Evolutionary conservation across 176 grass and related monocot species (phyloP), one percentile per base, ranked within the genome.

Genomic region (Poa annua): DNA sequence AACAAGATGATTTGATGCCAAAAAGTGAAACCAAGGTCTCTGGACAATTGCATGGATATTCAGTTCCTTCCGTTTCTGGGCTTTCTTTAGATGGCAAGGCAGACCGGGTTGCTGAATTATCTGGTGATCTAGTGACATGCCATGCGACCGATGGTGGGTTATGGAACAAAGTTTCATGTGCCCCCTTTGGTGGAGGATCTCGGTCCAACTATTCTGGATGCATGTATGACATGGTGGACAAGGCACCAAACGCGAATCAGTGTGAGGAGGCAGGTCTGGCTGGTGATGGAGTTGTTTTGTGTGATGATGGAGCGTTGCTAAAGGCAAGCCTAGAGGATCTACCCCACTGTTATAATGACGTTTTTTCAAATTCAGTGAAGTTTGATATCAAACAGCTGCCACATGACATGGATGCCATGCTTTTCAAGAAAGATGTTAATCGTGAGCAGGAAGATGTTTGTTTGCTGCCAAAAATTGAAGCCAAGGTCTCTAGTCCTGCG

Each of bases 41-140:
- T 15, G 67, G 14, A 11, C 32, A 26, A 56, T 51, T 56, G 8
- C 7, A 26, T 4, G 71, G 61, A 76, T 51, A 81, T 76, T 89
- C 71, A 44, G 32, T 85, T 17, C 87, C 76, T 88, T 79, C 66
- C 2, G 11, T 71, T 77, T 77, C 78, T 52, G 75, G 60, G 41
- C 11, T 66, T 81, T 76, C 53, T 47, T 63, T 55, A 50, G 17
- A 76, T 84, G 36, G 21, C 66, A 80, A 80, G 32, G 17, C 67
- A 24, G 80, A 42, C 36, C 3, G 21, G 22, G 72, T 60, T 77
- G 17, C 3, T 69, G 56, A 73, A 84, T 69, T 48, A 22, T 32
- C 51, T 4, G 2, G 50, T 74, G 50, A 80, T 84, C 22, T 61
- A 66, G 11, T 65, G 67, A 21, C 9, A 5, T 79, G 24, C 62